These are phyloP conservation scores for Lactifluus volemus DNA, from an alignment of 768 basidiomycete species.

Conservation along the genomic window DNA sequence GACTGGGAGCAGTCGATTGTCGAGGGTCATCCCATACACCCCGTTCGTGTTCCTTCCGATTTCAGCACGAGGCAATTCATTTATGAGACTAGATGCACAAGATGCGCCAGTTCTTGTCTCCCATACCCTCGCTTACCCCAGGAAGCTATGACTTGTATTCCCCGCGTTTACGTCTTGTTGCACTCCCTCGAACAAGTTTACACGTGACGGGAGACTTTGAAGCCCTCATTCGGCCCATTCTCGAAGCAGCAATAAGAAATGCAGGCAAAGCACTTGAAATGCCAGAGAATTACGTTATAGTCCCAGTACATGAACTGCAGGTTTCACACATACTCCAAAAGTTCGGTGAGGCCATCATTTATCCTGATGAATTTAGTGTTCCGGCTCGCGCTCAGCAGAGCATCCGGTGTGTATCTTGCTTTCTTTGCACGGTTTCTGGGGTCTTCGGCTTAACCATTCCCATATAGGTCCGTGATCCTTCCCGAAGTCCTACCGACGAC, in stretches of 20 bases:
- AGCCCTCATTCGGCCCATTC: slow-evolving; percentile 31
- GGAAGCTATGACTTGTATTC: slow-evolving; percentile 43
- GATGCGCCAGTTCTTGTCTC: slow-evolving; percentile 44
- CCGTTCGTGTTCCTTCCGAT: slow-evolving; percentile 29
- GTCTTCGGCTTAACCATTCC: background rate
- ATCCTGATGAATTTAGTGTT: slow-evolving; percentile 34
- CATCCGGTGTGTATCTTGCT: slow-evolving; percentile 31
- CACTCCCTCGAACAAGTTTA: slow-evolving; percentile 33
- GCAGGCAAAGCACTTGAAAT: slow-evolving; percentile 31
- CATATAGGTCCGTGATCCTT: slow-evolving; percentile 40
- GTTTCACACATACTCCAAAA: slow-evolving; percentile 40
- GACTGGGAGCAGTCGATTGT: slow-evolving; percentile 56
- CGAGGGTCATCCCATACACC: slow-evolving; percentile 53
- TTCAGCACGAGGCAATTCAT: background rate
- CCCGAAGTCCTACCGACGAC: slow-evolving; percentile 37
- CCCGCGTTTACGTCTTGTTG: slow-evolving; percentile 24
- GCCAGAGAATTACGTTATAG: slow-evolving; percentile 31
- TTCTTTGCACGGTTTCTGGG: background rate
- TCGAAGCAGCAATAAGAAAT: slow-evolving; percentile 31
- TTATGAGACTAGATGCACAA: slow-evolving; percentile 42
- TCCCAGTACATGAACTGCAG: slow-evolving; percentile 54
- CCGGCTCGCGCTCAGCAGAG: slow-evolving; percentile 45
- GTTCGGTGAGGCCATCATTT: slow-evolving; percentile 38
- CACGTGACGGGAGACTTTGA: slow-evolving; percentile 47
- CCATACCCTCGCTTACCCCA: slow-evolving; percentile 37